Percentiles rank a stretch among this genome's conserved stretches.
These are phyloP conservation scores for Santalum album DNA, from an alignment of 164 flowering plant genomes.

Conservation along the genomic window DNA sequence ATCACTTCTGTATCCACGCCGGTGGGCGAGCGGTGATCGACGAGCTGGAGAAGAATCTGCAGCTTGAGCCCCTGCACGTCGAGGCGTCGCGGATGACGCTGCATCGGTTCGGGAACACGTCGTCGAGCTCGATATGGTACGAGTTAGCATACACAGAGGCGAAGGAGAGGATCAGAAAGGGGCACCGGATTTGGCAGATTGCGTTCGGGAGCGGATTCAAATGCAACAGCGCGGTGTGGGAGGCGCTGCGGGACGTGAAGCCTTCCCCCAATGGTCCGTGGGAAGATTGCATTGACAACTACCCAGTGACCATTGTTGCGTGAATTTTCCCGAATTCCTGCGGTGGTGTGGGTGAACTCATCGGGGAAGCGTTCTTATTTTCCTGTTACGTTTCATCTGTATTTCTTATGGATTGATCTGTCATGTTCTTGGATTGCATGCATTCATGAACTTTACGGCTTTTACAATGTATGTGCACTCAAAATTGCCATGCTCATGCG, in stretches of 20 bases:
- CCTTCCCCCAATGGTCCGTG: constrained; percentile 56
- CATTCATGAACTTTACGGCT: too few relatives aligned
- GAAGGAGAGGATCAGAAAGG: constrained; percentile 60
- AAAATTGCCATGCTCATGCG: too few relatives aligned
- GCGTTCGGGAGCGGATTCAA: too few relatives aligned
- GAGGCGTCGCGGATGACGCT: constrained; percentile 36
- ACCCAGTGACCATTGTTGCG: constrained; percentile 42
- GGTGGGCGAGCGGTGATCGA: constrained; percentile 41
- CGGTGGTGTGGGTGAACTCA: too few relatives aligned
- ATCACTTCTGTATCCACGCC: constrained; percentile 39
- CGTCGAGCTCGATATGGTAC: too few relatives aligned
- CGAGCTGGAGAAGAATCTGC: constrained; percentile 37
- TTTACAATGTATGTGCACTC: too few relatives aligned
- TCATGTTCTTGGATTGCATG: too few relatives aligned
- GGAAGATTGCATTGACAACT: constrained; percentile 65
- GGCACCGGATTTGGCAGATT: constrained; percentile 75
- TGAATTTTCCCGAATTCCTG: too few relatives aligned
- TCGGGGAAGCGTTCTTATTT: too few relatives aligned
- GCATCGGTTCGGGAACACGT: too few relatives aligned
- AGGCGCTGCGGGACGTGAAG: constrained; percentile 51
- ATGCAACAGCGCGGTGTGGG: constrained; percentile 86
- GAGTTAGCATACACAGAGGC: constrained; percentile 73
- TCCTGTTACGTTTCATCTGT: too few relatives aligned
- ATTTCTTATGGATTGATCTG: too few relatives aligned
- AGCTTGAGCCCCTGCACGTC: constrained; percentile 21